A percentile compares a stretch with the other conserved stretches of the same genome.
Conservation (phyloP, 148 eudicot species). For the Rhododendron ferrugineum region DNA sequence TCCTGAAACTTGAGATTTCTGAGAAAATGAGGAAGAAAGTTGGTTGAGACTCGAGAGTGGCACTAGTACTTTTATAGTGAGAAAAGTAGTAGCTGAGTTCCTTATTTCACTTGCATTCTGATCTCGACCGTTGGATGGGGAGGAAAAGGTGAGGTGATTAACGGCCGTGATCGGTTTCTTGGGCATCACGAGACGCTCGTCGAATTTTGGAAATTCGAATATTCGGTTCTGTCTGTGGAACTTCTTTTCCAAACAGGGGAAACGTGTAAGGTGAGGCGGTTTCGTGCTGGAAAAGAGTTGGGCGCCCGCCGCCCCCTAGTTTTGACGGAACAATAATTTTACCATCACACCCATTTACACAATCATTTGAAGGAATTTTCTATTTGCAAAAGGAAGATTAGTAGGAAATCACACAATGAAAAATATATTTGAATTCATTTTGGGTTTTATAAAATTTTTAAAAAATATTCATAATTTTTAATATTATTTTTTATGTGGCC, state of each 20-base stretch:
- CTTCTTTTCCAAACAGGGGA: not conserved
- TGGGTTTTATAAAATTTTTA: too few relatives aligned
- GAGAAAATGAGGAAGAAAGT: not conserved
- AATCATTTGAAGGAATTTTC: too few relatives aligned
- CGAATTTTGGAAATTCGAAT: not conserved
- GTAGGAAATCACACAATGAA: too few relatives aligned
- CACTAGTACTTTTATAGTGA: not conserved
- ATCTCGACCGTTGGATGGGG: conserved; percentile 7
- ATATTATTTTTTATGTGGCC: too few relatives aligned
- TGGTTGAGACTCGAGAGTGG: not conserved
- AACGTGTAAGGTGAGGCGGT: not conserved
- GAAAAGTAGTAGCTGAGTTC: too few relatives aligned
- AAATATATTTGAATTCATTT: too few relatives aligned
- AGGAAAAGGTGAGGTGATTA: not conserved
- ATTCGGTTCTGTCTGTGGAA: conserved; percentile 4
- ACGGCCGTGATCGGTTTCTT: conserved; percentile 5
- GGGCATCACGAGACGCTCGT: conserved; percentile 7
- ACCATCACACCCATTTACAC: too few relatives aligned
- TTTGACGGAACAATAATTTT: too few relatives aligned
- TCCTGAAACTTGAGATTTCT: not conserved
- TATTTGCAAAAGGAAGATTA: too few relatives aligned
- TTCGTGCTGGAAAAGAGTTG: not conserved
- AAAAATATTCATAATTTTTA: too few relatives aligned
- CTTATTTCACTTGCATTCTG: not conserved
- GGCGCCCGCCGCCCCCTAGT: not conserved